These are phyloP conservation scores for Saxophila tyrrhenica DNA, from an alignment of 495 filamentous ascomycete genomes.

Conservation along the genomic window DNA sequence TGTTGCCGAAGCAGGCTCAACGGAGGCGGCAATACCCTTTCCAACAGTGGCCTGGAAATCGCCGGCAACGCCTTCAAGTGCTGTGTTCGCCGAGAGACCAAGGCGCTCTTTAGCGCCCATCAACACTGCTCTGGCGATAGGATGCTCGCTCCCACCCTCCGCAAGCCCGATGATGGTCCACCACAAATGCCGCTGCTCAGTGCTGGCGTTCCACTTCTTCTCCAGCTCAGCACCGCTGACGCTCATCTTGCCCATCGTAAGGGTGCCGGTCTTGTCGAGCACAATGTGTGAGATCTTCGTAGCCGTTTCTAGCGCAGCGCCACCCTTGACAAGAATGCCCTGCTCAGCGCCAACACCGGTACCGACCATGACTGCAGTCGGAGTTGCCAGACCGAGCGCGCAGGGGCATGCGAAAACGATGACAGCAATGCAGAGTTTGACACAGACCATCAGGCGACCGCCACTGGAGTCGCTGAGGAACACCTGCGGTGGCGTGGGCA, in stretches of 20 bases:
- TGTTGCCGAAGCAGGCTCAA: constrained; percentile 59
- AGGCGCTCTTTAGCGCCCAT: constrained; percentile 61
- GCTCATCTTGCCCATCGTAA: constrained; percentile 91
- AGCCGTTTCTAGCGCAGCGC: constrained; percentile 81
- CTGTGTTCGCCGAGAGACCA: constrained; percentile 56
- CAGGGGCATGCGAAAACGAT: constrained; percentile 98
- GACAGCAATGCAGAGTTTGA: constrained; percentile 96
- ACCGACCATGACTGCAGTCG: constrained; percentile 97
- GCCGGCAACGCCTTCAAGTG: constrained; percentile 68
- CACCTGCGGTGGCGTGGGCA: constrained; percentile 71
- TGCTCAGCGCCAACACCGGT: constrained; percentile 95
- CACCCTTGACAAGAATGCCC: constrained; percentile 93
- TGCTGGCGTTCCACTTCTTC: constrained; percentile 54
- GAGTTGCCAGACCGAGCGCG: constrained; percentile 84
- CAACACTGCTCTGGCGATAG: constrained; percentile 77
- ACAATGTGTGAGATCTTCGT: constrained; percentile 88
- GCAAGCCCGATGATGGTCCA: constrained; percentile 89
- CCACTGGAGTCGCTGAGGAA: constrained; percentile 73
- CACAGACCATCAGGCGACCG: constrained; percentile 87
- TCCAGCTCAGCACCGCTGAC: constrained; percentile 60
- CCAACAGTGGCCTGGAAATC: constrained; percentile 79
- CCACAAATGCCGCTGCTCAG: constrained; percentile 67
- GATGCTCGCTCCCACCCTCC: constrained; percentile 91
- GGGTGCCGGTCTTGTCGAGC: constrained; percentile 97
- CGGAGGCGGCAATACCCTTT: constrained; percentile 68